Base-by-base conservation (phyloP, 495 filamentous ascomycete genomes). In the Halenospora varia region DNA sequence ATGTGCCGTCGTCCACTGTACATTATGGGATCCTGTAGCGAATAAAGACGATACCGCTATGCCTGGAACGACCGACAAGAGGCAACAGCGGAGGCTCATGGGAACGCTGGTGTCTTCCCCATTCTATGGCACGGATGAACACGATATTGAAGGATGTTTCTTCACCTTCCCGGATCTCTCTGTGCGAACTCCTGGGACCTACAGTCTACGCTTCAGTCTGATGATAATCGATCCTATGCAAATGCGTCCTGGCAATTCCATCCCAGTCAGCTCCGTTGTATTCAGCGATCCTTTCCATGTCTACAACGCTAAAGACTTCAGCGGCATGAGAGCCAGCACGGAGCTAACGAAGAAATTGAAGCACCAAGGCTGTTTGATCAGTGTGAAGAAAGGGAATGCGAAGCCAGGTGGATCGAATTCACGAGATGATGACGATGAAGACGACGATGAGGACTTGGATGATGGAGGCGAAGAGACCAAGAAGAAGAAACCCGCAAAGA, bases 91-190 rank as follows among this genome's bases (percentile, higher is more conserved):
- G 25, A 77, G 88, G 48, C 67, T 93, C 41, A 92, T 90, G 86
- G 89, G 89, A 24, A 89, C 88, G 11, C 70, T 92, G 20, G 89
- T 91, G 52, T 76, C 90, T 58, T 82, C 83, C 29, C 81, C 92
- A 54, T 87, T 93, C 67, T 77, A 90, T 24, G 81, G 87, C 20
- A 71, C 77, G 19, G 83, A 88, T 65, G 85, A 87, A 68, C 74
- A 82, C 53, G 78, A 81, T 51, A 66, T 82, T 51, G 83, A 88
- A 49, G 87, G 88, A 3, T 88, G 85, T 68, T 98, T 97, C 74
- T 98, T 96, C 73, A 90, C 90, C 60, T 98, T 98, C 66, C 88
- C 91, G 0, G 94, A 98, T 68, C 81, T 98, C 3, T 96, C 90
- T 8, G 92, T 95, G 61, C 85, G 94, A 17, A 92, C 89, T 0